phyloP scores from a whole-genome alignment of 2,329 filamentous ascomycete genomes.

The Exophiala phaeomuriformis region DNA sequence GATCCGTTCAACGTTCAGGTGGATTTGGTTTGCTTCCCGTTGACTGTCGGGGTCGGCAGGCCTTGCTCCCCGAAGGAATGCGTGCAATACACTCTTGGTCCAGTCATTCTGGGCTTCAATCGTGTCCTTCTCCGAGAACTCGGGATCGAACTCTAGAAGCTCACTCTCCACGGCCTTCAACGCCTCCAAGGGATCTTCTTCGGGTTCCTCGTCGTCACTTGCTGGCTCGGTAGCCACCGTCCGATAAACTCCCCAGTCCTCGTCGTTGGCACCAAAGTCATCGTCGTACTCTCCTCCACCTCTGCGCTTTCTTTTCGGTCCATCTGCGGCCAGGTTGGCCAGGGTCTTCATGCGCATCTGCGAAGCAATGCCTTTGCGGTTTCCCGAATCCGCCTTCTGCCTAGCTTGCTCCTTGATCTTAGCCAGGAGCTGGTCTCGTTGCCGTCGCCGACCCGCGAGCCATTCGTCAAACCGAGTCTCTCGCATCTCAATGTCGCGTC shows the following conservation, averaged over 20 bases:
- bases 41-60: conserved; percentile 76
- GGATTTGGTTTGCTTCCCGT: conserved; percentile 75
- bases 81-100: conserved; percentile 85
- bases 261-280: conserved; percentile 92
- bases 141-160: conserved; percentile 74
- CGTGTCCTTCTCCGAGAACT: conserved; percentile 87
- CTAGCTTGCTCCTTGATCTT: conserved; percentile 91
- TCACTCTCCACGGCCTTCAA: conserved; percentile 76
- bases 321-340: conserved; percentile 88
- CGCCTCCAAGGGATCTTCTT: conserved; percentile 71
- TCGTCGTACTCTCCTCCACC: conserved; percentile 84
- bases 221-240: conserved; percentile 77
- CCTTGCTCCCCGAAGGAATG: conserved; percentile 79
- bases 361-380: conserved; percentile 90
- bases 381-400: conserved; percentile 87
- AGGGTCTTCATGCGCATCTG: conserved; percentile 99
- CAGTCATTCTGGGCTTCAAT: conserved; percentile 89
- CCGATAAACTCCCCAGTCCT: conserved; percentile 96
- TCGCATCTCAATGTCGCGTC: conserved; percentile 73
- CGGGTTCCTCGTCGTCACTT: conserved; percentile 77
- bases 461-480: conserved; percentile 78
- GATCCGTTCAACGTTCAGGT: conserved; percentile 94
- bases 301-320: conserved; percentile 72
- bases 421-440: conserved; percentile 62
- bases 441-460: conserved; percentile 73